Evolutionary conservation across 1,284 basidiomycete genomes (phyloP).

Genomic region (Pseudozyma pruni): DNA sequence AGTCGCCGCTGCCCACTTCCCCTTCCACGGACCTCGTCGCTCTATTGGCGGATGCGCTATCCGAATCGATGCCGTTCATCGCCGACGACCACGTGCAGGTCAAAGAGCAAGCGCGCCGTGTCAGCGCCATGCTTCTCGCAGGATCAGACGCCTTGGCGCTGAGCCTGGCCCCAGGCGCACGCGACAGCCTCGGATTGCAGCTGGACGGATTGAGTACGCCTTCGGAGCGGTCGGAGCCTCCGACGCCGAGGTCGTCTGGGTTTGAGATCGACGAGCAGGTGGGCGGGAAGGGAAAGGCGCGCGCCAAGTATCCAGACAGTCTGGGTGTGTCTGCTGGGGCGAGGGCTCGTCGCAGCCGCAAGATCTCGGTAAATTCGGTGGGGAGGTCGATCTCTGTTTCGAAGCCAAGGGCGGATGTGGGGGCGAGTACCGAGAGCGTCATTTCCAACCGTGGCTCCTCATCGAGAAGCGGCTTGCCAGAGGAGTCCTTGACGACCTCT

Average conservation of each 20-base stretch:
- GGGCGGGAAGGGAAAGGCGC: slow-evolving; percentile 3
- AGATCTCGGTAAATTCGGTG: slow-evolving; percentile 35
- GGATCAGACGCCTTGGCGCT: slow-evolving; percentile 49
- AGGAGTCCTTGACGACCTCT: slow-evolving; percentile 7
- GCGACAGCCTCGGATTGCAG: slow-evolving; percentile 34
- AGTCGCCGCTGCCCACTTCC: background rate
- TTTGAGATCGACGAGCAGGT: background rate
- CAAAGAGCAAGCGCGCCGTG: slow-evolving; percentile 28
- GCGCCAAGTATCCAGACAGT: slow-evolving; percentile 10
- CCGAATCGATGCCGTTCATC: slow-evolving; percentile 38
- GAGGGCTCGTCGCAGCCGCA: slow-evolving; percentile 16
- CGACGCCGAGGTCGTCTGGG: slow-evolving; percentile 13
- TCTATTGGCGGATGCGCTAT: slow-evolving; percentile 37
- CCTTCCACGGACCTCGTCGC: slow-evolving; percentile 24
- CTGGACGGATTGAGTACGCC: slow-evolving; percentile 40
- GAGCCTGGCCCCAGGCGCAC: slow-evolving; percentile 40
- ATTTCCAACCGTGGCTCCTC: slow-evolving; percentile 8
- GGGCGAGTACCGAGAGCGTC: slow-evolving; percentile 26
- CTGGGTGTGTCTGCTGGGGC: background rate
- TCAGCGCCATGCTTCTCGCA: slow-evolving; percentile 46
- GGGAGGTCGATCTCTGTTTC: slow-evolving; percentile 32
- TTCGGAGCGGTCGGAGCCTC: slow-evolving; percentile 23
- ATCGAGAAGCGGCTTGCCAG: background rate
- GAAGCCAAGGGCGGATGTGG: slow-evolving; percentile 18
- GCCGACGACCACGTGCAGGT: slow-evolving; percentile 8